A percentile compares a stretch with the other conserved stretches of the same genome.
phyloP scores from a whole-genome alignment of 371 early-diverging fungal species.

The Zychaea mexicana region DNA sequence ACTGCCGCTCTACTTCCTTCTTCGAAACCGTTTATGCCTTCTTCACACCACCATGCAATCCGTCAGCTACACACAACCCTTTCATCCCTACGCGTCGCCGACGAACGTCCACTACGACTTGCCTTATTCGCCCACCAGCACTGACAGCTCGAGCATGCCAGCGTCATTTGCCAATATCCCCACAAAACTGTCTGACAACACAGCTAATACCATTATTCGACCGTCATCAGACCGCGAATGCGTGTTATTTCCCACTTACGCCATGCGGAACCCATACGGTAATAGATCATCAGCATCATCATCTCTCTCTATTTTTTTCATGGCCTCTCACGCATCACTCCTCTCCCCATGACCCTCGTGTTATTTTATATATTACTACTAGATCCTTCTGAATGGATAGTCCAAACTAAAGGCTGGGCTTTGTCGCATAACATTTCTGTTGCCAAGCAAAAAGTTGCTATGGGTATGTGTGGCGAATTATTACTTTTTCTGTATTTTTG shows the following conservation, averaged over 20 bases:
- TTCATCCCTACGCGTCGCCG: neutral
- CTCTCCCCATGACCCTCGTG: neutral
- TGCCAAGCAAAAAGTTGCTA: conserved; percentile 34
- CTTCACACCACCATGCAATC: neutral
- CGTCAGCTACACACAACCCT: neutral
- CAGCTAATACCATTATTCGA: too few relatives aligned
- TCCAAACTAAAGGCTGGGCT: conserved; percentile 43
- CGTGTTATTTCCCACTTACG: conserved; percentile 28
- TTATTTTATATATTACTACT: neutral
- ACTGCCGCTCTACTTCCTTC: neutral
- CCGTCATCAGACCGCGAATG: conserved; percentile 19
- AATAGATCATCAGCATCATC: neutral
- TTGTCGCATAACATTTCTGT: conserved; percentile 34
- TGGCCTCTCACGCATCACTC: conserved; percentile 10
- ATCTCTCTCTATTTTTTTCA: neutral
- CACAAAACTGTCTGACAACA: too few relatives aligned
- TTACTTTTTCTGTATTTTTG: neutral
- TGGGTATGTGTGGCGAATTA: conserved; percentile 24
- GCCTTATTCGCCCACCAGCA: neutral
- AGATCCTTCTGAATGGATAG: conserved; percentile 35
- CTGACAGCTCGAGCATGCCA: neutral
- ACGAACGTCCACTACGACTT: neutral
- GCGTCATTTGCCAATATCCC: too few relatives aligned
- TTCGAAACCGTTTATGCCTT: neutral
- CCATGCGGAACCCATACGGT: conserved; percentile 20